phyloP scores from a whole-genome alignment of 805 yeast species.

The Wickerhamomyces sydowiorum region DNA sequence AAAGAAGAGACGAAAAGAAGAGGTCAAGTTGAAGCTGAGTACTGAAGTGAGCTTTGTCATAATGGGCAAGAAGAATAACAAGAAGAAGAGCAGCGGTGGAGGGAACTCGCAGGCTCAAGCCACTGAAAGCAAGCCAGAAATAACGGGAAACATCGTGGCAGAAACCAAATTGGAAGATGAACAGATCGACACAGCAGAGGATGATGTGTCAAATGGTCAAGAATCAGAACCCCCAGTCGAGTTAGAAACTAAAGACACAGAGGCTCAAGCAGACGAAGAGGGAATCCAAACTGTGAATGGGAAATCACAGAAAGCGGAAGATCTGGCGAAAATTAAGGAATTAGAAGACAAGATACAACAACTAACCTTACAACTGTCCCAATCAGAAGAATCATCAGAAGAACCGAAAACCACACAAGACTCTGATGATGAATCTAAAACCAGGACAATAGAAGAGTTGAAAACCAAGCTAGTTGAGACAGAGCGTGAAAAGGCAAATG shows the following conservation, averaged over 20 bases:
- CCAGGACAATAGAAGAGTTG: constrained; percentile 13
- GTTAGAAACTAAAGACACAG: too few relatives aligned
- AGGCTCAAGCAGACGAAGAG: not conserved
- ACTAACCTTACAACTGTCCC: constrained; percentile 7
- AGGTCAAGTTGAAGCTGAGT: not conserved
- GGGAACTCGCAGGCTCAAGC: not conserved
- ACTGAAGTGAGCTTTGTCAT: not conserved
- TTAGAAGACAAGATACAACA: constrained; percentile 9
- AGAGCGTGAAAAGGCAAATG: constrained; percentile 48
- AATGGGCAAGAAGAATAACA: constrained; percentile 18
- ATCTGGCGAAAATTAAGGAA: not conserved
- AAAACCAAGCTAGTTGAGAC: constrained; percentile 27
- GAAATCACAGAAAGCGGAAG: not conserved
- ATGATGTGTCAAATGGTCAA: too few relatives aligned
- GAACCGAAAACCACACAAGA: constrained; percentile 1
- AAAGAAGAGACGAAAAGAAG: not conserved
- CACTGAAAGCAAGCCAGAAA: constrained; percentile 1
- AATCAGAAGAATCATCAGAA: constrained; percentile 2
- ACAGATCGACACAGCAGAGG: too few relatives aligned
- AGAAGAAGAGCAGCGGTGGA: constrained; percentile 7
- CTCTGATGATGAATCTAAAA: not conserved
- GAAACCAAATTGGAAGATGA: too few relatives aligned
- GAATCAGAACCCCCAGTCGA: too few relatives aligned
- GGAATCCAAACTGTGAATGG: not conserved
- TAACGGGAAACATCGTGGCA: too few relatives aligned